phyloP scores from a whole-genome alignment of 257 asterid genomes.

The Apocynum venetum region DNA sequence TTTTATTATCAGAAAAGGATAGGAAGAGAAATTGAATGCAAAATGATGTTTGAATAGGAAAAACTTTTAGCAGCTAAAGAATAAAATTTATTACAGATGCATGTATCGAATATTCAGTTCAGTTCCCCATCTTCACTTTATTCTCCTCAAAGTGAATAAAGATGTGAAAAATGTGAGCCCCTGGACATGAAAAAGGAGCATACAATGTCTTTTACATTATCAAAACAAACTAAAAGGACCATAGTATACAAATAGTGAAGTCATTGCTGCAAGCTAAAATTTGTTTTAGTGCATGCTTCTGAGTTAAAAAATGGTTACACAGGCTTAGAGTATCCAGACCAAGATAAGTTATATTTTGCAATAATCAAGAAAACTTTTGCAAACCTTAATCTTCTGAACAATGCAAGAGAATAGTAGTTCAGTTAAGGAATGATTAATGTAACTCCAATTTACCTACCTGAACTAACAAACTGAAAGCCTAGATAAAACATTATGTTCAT shows the following conservation, averaged over 20 bases:
- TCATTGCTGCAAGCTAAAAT: background rate
- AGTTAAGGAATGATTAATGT: background rate
- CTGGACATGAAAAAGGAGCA: background rate
- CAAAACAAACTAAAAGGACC: background rate
- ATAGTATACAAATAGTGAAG: background rate
- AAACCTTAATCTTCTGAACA: background rate
- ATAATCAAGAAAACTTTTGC: background rate
- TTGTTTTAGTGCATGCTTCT: background rate
- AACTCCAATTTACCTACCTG: background rate
- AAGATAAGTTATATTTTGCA: background rate
- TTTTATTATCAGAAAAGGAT: background rate
- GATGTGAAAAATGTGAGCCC: background rate
- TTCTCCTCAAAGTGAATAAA: background rate
- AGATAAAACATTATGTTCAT: background rate
- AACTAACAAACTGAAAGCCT: background rate
- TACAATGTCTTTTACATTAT: background rate
- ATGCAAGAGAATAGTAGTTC: background rate
- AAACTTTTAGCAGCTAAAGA: background rate
- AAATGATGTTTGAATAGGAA: background rate
- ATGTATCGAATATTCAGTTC: background rate
- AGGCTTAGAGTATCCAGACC: background rate
- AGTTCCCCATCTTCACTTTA: background rate
- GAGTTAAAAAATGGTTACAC: background rate
- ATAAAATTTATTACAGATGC: background rate
- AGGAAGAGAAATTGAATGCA: background rate